Evolutionary conservation across 2,329 filamentous ascomycete species (phyloP).

Genomic region (Talaromyces albobiverticillius): DNA sequence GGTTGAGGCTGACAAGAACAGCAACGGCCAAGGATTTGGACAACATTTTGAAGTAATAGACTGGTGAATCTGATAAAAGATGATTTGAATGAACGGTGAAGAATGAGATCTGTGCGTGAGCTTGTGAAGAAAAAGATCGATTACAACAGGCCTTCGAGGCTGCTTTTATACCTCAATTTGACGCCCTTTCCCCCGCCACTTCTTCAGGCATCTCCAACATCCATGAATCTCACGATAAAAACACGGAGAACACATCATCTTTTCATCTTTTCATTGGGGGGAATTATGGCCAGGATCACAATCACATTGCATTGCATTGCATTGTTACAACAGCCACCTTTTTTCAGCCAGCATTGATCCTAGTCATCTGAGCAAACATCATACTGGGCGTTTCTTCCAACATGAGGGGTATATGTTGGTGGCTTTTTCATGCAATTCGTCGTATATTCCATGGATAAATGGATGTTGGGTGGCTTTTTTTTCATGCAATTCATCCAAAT

Average conservation of each 20-base stretch:
- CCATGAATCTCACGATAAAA: background rate
- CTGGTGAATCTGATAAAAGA: background rate
- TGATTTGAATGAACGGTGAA: too few species aligned
- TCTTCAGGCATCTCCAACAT: background rate
- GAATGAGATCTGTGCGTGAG: too few species aligned
- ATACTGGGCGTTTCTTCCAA: background rate
- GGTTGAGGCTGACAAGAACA: slow-evolving; percentile 7
- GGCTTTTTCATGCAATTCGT: background rate
- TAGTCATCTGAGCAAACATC: slow-evolving; percentile 1
- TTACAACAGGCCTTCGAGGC: background rate
- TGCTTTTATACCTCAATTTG: slow-evolving; percentile 9
- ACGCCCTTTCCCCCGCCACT: background rate
- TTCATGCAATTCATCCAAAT: background rate
- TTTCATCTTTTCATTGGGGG: background rate
- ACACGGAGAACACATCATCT: background rate
- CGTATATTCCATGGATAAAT: too few species aligned
- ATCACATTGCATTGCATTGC: slow-evolving; percentile 8
- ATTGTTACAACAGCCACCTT: background rate
- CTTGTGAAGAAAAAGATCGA: background rate
- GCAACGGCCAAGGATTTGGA: background rate
- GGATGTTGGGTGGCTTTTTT: background rate
- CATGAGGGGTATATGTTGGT: slow-evolving; percentile 6
- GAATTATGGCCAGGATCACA: background rate
- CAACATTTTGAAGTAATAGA: slow-evolving; percentile 4
- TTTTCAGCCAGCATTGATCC: background rate